phyloP scores from a whole-genome alignment of 225 moss, liverwort and hornwort genomes.

The Asterella californica region DNA sequence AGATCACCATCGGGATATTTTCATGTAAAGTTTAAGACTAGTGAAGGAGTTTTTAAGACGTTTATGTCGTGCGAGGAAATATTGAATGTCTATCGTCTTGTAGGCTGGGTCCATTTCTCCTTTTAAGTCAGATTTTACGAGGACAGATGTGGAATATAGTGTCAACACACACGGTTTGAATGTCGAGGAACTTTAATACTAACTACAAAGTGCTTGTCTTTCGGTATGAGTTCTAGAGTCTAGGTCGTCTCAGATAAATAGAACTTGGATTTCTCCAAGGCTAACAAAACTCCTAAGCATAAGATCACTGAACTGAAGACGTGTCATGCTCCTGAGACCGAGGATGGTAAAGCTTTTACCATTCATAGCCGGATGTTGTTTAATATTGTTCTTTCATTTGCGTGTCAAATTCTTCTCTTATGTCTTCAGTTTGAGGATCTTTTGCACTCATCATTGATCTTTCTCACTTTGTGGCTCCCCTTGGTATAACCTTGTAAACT shows the following conservation, averaged over 20 bases:
- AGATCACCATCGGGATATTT: too few relatives aligned
- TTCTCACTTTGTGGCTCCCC: too few relatives aligned
- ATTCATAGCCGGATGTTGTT: not conserved
- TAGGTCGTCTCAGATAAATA: constrained; percentile 97
- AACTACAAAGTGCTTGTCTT: not conserved
- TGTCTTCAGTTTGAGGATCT: not conserved
- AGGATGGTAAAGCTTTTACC: constrained; percentile 54
- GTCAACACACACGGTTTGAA: too few relatives aligned
- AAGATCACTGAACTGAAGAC: constrained; percentile 99
- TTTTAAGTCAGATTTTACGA: too few relatives aligned
- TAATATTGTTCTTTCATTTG: not conserved
- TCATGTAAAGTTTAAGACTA: too few relatives aligned
- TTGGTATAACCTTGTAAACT: not conserved
- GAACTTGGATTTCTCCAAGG: constrained; percentile 84
- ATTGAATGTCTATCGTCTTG: too few relatives aligned
- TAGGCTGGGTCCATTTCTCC: too few relatives aligned
- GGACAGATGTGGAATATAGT: too few relatives aligned
- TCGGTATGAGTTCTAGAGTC: too few relatives aligned
- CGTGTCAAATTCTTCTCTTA: not conserved
- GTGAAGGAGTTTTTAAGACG: too few relatives aligned
- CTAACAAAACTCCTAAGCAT: constrained; percentile 92
- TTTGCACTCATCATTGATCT: too few relatives aligned
- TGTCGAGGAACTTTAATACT: not conserved
- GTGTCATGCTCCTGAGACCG: constrained; percentile 69
- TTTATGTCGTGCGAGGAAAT: too few relatives aligned